Evolutionary conservation across 2,329 filamentous ascomycete species (phyloP).

Genomic region (Penicillium psychrosexuale): DNA sequence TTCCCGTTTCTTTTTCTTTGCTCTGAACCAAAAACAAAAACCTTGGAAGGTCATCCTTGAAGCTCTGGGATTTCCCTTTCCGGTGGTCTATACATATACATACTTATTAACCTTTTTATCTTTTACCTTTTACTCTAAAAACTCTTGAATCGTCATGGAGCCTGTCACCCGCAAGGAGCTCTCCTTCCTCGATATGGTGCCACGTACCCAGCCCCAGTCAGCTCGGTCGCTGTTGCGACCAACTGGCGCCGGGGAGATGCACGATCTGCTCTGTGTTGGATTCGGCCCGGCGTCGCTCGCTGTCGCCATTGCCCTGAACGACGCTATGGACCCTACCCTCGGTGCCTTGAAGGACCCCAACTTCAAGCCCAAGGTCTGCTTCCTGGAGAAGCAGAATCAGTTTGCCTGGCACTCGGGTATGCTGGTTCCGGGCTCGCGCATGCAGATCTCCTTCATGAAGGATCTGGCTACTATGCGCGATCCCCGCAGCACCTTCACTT

Average conservation of each 20-base stretch:
- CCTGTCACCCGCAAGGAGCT: constrained; percentile 25
- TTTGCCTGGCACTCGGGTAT: constrained; percentile 96
- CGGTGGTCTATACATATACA: not conserved
- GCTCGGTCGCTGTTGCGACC: constrained; percentile 49
- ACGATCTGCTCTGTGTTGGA: constrained; percentile 85
- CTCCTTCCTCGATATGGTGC: constrained; percentile 25
- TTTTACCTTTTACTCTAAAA: not conserved
- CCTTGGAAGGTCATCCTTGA: constrained; percentile 3
- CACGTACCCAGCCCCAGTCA: constrained; percentile 19
- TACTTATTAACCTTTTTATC: not conserved
- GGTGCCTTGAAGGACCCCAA: constrained; percentile 32
- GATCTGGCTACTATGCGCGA: constrained; percentile 87
- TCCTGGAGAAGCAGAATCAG: constrained; percentile 76
- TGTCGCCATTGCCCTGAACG: constrained; percentile 84
- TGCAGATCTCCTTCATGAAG: constrained; percentile 98
- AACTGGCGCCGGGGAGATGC: constrained; percentile 60
- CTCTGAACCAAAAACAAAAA: constrained; percentile 1
- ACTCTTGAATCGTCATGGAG: constrained; percentile 13
- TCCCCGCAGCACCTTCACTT: constrained; percentile 87
- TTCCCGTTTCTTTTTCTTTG: not conserved
- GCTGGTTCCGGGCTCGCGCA: constrained; percentile 87
- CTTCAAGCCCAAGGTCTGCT: constrained; percentile 67
- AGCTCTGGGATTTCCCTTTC: not conserved
- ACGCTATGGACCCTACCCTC: constrained; percentile 57
- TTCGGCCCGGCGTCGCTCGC: constrained; percentile 90